Evolutionary conservation across 2,329 filamentous ascomycete species (phyloP).

Genomic region (Fusarium palustre): DNA sequence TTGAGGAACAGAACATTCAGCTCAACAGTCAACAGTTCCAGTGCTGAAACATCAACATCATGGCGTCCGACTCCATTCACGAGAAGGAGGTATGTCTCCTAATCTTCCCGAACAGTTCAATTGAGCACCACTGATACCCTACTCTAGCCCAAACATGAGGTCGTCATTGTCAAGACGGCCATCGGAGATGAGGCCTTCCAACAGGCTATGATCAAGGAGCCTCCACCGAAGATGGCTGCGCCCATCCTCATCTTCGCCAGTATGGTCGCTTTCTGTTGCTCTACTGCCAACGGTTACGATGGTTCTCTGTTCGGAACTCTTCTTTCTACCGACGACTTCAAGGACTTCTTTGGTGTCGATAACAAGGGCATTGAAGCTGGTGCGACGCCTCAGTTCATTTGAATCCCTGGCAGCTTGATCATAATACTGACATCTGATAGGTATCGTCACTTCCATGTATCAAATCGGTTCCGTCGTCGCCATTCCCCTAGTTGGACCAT

Average conservation of each 20-base stretch:
- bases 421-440: constrained; percentile 7
- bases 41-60: constrained; percentile 30
- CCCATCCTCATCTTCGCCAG: constrained; percentile 42
- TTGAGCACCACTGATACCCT: neutral
- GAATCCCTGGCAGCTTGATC: too few species aligned
- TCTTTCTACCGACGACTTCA: constrained; percentile 59
- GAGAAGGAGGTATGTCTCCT: constrained; percentile 28
- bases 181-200: constrained; percentile 47
- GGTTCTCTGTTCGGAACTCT: constrained; percentile 64
- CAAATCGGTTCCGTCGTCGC: constrained; percentile 62
- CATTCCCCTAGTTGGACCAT: constrained; percentile 61
- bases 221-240: constrained; percentile 36
- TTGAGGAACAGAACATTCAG: constrained; percentile 6
- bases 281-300: constrained; percentile 55
- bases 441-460: constrained; percentile 56
- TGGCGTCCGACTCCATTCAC: constrained; percentile 38
- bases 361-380: constrained; percentile 44
- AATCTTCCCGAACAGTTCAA: fast-evolving
- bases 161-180: constrained; percentile 39
- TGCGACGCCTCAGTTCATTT: constrained; percentile 2
- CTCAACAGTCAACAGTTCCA: constrained; percentile 7
- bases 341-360: constrained; percentile 57
- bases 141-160: constrained; percentile 13
- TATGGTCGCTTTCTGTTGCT: constrained; percentile 47
- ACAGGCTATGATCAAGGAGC: constrained; percentile 49